Evolutionary conservation across 139 green algal species (phyloP), one percentile per base, ranked within the genome.

Genomic region (Asterochloris sp.): DNA sequence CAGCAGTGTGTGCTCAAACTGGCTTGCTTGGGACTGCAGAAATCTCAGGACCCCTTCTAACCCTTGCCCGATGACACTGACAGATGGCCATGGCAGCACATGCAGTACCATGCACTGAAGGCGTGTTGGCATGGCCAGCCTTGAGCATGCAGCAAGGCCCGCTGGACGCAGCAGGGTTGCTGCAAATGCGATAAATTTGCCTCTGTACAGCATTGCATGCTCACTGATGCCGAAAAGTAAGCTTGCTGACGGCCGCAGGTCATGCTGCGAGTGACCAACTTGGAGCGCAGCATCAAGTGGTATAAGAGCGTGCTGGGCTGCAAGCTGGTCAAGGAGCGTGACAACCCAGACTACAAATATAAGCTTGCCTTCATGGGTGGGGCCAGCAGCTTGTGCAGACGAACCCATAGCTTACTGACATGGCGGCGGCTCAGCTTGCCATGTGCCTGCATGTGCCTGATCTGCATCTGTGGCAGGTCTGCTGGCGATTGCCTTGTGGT

Each of bases 211-310:
- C 38, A 54, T 54, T 54, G 38, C 6, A 6, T 54, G 38, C 38
- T 54, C 66, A 71, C 8, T 26, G 66, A 10, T 71, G 4, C 6
- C 21, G 6, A 71, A 23, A 10, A 71, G 4, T 26, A 71, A 71
- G 17, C 17, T 10, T 71, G 6, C 66, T 10, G 66, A 23, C 21
- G 8, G 19, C 12, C 14, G 60, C 92, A 98, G 92, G 94, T 98
- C 54, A 98, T 98, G 95, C 91, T 98, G 79, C 84, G 95, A 0
- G 95, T 98, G 54, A 87, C 85, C 15, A 90, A 98, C 86, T 84
- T 98, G 82, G 89, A 98, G 54, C 78, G 79, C 28, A 90, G 83
- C 78, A 97, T 97, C 81, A 88, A 94, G 74, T 98, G 91, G 74
- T 98, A 98, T 88, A 93, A 86, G 10, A 87, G 96, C 63, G 91